Conservation (phyloP, 2,329 filamentous ascomycete genomes). For the Scytalidium lignicola region DNA sequence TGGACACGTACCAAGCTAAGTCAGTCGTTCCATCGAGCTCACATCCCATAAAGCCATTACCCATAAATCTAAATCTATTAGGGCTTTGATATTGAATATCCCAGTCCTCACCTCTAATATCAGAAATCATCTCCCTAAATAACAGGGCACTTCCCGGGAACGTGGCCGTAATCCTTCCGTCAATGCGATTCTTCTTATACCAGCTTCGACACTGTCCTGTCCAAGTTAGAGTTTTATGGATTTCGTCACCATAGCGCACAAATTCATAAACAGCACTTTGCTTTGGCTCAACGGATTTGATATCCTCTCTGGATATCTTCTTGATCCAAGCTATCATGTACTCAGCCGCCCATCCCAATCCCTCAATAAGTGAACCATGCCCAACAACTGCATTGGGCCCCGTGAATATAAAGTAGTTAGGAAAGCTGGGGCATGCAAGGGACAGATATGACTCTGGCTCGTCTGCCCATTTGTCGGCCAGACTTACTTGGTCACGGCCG, state of each 20-base stretch:
- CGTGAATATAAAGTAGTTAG: slow-evolving; percentile 3
- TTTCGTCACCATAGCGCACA: slow-evolving; percentile 35
- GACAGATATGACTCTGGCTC: slow-evolving; percentile 8
- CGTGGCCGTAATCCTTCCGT: slow-evolving; percentile 40
- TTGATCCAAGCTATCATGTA: slow-evolving; percentile 28
- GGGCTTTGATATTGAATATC: slow-evolving; percentile 37
- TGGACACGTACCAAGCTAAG: slow-evolving; percentile 22
- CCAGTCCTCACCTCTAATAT: slow-evolving; percentile 43
- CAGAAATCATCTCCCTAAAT: slow-evolving; percentile 30
- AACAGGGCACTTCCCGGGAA: slow-evolving; percentile 38
- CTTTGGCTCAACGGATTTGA: slow-evolving; percentile 30
- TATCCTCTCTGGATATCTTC: slow-evolving; percentile 30
- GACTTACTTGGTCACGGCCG: slow-evolving; percentile 3
- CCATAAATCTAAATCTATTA: slow-evolving; percentile 43
- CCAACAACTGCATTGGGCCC: slow-evolving; percentile 3
- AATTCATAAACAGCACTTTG: slow-evolving; percentile 30
- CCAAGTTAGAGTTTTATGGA: slow-evolving; percentile 38
- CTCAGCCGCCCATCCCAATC: slow-evolving; percentile 27
- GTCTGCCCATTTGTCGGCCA: slow-evolving; percentile 8
- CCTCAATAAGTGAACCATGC: slow-evolving; percentile 20
- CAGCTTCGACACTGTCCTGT: slow-evolving; percentile 36
- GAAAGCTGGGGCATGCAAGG: slow-evolving; percentile 4
- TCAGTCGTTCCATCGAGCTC: slow-evolving; percentile 21
- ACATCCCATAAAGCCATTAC: slow-evolving; percentile 37
- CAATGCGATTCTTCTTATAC: slow-evolving; percentile 40